Evolutionary conservation across 164 flowering plant species (phyloP).

Genomic region (Liquidambar formosana): DNA sequence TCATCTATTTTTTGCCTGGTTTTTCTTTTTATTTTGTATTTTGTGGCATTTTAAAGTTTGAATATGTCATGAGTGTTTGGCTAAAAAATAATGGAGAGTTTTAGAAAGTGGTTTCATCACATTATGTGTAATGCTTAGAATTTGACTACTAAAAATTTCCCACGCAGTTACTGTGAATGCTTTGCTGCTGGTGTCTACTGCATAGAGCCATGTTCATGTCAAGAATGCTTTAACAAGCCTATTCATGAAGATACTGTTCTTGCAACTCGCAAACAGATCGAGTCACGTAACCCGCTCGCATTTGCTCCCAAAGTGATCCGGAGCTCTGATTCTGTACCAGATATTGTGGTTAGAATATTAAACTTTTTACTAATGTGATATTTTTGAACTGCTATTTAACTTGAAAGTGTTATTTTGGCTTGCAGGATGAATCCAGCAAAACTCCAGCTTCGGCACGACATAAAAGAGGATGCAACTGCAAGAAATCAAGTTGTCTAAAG

Average conservation of each 20-base stretch:
- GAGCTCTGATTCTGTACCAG: constrained; percentile 47
- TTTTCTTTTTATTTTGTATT: background rate
- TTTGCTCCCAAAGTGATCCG: constrained; percentile 91
- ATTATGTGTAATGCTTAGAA: background rate
- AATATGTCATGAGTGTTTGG: background rate
- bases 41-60: background rate
- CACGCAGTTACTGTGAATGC: constrained; percentile 85
- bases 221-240: constrained; percentile 80
- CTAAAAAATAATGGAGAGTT: background rate
- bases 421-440: constrained; percentile 76
- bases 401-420: background rate
- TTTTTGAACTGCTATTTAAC: constrained; percentile 5
- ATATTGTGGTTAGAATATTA: constrained; percentile 49
- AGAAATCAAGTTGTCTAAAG: constrained; percentile 92
- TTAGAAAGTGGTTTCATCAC: no score
- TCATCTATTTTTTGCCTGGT: background rate
- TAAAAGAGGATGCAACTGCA: constrained; percentile 99
- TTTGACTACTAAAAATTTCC: constrained; percentile 10
- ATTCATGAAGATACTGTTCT: constrained; percentile 81
- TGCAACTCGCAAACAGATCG: constrained; percentile 83
- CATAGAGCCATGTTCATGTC: constrained; percentile 83
- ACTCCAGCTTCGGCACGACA: constrained; percentile 97
- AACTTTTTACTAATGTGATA: background rate
- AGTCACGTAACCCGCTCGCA: constrained; percentile 85
- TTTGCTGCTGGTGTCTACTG: constrained; percentile 96